These are phyloP conservation scores for Xanthoconium separans DNA, from an alignment of 1,284 basidiomycete genomes.

Conservation along the genomic window DNA sequence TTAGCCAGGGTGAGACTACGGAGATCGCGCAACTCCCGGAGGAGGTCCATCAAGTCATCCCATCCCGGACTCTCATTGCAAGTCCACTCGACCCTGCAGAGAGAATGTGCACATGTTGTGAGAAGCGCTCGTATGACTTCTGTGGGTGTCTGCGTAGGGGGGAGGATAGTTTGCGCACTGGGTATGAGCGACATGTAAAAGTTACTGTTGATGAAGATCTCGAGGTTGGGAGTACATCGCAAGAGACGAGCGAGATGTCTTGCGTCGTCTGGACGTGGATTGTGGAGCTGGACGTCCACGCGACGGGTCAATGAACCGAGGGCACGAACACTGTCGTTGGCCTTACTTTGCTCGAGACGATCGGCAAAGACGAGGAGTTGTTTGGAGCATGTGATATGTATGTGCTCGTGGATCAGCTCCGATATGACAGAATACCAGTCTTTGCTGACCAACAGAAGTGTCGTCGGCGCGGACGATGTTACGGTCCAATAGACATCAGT, in stretches of 20 bases:
- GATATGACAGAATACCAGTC: constrained; percentile 35
- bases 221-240: constrained; percentile 36
- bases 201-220: constrained; percentile 37
- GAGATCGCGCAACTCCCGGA: constrained; percentile 23
- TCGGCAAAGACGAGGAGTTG: constrained; percentile 36
- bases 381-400: constrained; percentile 35
- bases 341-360: constrained; percentile 33
- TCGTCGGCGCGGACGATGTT: constrained; percentile 9
- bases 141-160: constrained; percentile 22
- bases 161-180: constrained; percentile 21
- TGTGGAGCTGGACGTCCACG: constrained; percentile 41
- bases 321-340: constrained; percentile 16
- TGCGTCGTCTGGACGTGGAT: constrained; percentile 21
- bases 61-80: constrained; percentile 31
- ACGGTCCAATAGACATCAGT: constrained; percentile 19
- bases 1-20: constrained; percentile 35
- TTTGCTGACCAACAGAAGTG: constrained; percentile 32
- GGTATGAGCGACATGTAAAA: constrained; percentile 27
- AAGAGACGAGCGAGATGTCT: constrained; percentile 36
- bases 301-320: constrained; percentile 38
- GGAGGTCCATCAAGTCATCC: constrained; percentile 26
- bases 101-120: constrained; percentile 21
- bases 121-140: constrained; percentile 28
- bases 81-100: constrained; percentile 33
- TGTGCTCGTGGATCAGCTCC: constrained; percentile 40